These are phyloP conservation scores for Isoetes engelmannii DNA, from an alignment of 83 land plant genomes.

Conservation along the genomic window DNA sequence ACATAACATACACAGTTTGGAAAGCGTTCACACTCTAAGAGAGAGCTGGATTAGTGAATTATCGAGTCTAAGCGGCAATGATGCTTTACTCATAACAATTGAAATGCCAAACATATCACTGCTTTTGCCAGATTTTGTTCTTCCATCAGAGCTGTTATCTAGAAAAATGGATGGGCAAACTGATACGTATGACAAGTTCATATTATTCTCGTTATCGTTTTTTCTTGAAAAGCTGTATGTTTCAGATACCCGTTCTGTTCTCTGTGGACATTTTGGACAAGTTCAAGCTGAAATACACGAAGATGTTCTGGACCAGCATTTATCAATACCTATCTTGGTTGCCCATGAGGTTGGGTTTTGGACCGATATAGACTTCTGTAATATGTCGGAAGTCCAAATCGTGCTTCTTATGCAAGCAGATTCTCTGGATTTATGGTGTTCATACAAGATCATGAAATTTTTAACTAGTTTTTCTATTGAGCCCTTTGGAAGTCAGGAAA, in stretches of 20 bases:
- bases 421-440: conserved; percentile 52
- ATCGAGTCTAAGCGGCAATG: no score
- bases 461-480: conserved; percentile 37
- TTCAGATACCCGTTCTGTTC: background rate
- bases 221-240: background rate
- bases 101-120: no score
- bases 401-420: conserved; percentile 21
- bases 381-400: background rate
- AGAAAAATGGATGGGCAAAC: background rate
- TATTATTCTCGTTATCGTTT: background rate
- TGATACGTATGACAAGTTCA: background rate
- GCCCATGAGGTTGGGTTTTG: no score
- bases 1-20: no score
- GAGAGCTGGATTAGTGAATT: no score
- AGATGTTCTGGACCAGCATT: background rate
- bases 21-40: no score
- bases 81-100: no score
- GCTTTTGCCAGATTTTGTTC: no score
- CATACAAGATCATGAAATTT: conserved; percentile 53
- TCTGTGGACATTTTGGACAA: background rate
- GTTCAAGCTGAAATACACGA: background rate
- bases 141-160: background rate
- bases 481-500: conserved; percentile 20
- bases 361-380: background rate
- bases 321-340: no score